phyloP scores from a whole-genome alignment of 495 filamentous ascomycete species.

The Daldinia concentrica region DNA sequence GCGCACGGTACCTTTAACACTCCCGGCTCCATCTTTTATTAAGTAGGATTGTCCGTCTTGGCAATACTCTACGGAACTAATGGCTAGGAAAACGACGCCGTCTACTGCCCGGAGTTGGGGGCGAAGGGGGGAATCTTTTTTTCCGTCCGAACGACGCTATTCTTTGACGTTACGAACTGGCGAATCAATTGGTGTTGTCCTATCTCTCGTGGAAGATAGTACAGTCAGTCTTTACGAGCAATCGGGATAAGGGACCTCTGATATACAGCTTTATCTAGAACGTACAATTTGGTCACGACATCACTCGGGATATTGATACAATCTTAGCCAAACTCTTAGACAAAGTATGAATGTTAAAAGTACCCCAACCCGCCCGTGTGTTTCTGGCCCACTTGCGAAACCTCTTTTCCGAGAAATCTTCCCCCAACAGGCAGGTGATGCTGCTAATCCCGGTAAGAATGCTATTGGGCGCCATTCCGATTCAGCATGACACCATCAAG shows the following conservation, averaged over 20 bases:
- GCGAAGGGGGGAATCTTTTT: no score
- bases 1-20: no score
- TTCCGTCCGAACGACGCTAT: not conserved
- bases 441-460: not conserved
- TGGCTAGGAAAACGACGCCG: not conserved
- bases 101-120: not conserved
- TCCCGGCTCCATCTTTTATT: no score
- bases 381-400: not conserved
- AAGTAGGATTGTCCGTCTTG: not conserved
- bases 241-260: not conserved
- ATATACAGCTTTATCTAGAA: not conserved
- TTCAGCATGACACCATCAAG: constrained; percentile 20
- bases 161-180: not conserved
- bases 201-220: not conserved
- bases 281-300: constrained; percentile 14
- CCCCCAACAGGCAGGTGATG: constrained; percentile 14
- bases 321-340: not conserved
- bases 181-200: not conserved
- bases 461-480: constrained; percentile 11
- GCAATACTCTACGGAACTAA: not conserved
- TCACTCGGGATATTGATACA: constrained; percentile 1
- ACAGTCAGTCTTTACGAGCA: not conserved
- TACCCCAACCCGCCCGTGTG: not conserved
- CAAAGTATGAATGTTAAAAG: not conserved
- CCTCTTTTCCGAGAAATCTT: not conserved